These are phyloP conservation scores for Spatholobus suberectus DNA, from an alignment of 306 rosid species.

Conservation along the genomic window DNA sequence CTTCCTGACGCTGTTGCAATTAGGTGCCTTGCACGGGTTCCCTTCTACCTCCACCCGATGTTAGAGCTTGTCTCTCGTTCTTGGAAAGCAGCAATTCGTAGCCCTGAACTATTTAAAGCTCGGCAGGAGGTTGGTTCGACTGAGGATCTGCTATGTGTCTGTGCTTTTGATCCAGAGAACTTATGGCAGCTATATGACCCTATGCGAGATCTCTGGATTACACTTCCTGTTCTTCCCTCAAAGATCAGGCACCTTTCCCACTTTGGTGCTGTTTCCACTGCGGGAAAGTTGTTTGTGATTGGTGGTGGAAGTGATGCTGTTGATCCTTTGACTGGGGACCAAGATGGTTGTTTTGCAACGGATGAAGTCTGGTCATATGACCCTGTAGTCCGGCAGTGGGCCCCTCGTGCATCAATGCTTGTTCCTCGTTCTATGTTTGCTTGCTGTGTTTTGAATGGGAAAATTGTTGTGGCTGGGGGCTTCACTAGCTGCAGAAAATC, in stretches of 20 bases:
- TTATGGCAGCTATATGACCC: slow-evolving; percentile 97
- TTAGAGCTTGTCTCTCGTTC: slow-evolving; percentile 88
- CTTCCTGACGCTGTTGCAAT: slow-evolving; percentile 94
- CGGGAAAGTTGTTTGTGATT: slow-evolving; percentile 90
- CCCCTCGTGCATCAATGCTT: slow-evolving; percentile 81
- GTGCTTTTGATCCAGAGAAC: slow-evolving; percentile 95
- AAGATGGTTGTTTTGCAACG: slow-evolving; percentile 94
- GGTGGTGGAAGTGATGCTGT: slow-evolving; percentile 98
- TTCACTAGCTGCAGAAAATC: slow-evolving; percentile 94
- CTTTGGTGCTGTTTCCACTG: slow-evolving; percentile 84
- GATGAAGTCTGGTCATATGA: slow-evolving; percentile 97
- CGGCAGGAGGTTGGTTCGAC: slow-evolving; percentile 82
- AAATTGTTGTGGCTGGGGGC: slow-evolving; percentile 94
- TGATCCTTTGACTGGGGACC: slow-evolving; percentile 96
- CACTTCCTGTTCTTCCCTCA: slow-evolving; percentile 95
- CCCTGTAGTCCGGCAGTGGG: slow-evolving; percentile 82
- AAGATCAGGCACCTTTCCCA: slow-evolving; percentile 85
- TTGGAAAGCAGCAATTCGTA: slow-evolving; percentile 85
- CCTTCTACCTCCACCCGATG: slow-evolving; percentile 84
- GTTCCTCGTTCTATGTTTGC: slow-evolving; percentile 98
- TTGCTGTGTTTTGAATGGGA: slow-evolving; percentile 90
- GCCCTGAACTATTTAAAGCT: slow-evolving; percentile 79
- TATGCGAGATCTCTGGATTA: slow-evolving; percentile 85
- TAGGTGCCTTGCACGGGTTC: slow-evolving; percentile 94
- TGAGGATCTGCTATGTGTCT: slow-evolving; percentile 85